Percentiles rank a stretch among this genome's conserved stretches.
Conservation (phyloP, 345 rosid genomes). For the Nasturtium officinale region DNA sequence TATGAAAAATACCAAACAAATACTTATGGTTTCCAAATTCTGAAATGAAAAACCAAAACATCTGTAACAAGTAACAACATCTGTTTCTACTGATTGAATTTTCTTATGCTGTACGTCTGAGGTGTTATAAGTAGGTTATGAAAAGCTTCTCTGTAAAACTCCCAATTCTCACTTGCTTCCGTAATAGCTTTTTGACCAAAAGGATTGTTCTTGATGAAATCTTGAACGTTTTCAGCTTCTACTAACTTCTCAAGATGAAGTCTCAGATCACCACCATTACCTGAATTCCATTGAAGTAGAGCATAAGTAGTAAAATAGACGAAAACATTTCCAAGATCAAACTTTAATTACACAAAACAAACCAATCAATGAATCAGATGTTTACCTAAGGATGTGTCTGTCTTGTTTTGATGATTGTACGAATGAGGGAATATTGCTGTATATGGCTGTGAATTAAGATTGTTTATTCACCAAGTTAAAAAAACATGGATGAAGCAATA, state of each 20-base stretch:
- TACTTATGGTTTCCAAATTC: no score
- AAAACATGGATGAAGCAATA: background rate
- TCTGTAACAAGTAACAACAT: no score
- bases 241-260: constrained; percentile 62
- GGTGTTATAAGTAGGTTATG: background rate
- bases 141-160: constrained; percentile 53
- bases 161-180: constrained; percentile 59
- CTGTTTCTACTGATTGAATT: constrained; percentile 7
- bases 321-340: background rate
- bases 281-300: constrained; percentile 42
- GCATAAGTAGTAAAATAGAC: background rate
- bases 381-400: constrained; percentile 72
- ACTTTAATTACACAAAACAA: background rate
- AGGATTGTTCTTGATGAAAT: constrained; percentile 61
- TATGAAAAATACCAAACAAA: no score
- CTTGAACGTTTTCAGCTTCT: constrained; percentile 58
- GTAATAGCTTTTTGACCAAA: constrained; percentile 75
- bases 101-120: background rate
- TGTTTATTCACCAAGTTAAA: background rate
- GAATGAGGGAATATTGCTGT: constrained; percentile 79
- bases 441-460: constrained; percentile 50
- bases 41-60: no score
- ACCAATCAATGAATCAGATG: background rate
- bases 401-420: constrained; percentile 51
- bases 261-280: constrained; percentile 69